Conservation (phyloP, 2,329 filamentous ascomycete genomes). For the Fusarium nematophilum region DNA sequence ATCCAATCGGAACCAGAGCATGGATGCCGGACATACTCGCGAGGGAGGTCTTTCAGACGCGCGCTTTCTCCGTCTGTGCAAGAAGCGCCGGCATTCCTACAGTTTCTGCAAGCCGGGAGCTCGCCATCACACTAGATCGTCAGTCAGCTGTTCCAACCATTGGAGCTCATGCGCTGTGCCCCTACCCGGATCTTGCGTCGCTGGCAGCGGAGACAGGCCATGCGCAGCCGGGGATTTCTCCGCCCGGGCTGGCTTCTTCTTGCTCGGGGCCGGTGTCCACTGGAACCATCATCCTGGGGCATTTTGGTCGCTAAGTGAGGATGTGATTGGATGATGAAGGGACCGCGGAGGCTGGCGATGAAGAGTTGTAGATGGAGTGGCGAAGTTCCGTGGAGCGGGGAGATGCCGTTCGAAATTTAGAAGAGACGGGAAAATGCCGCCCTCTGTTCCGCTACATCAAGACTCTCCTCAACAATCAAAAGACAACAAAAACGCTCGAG, state of each 20-base stretch:
- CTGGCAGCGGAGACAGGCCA: constrained; percentile 55
- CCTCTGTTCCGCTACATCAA: neutral
- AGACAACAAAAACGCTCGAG: neutral
- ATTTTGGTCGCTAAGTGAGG: constrained; percentile 18
- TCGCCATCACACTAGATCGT: constrained; percentile 56
- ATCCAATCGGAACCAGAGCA: no score
- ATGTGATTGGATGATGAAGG: neutral
- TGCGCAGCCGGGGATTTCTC: constrained; percentile 43
- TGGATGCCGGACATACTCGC: constrained; percentile 48
- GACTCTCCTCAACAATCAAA: neutral
- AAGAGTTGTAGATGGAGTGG: constrained; percentile 15
- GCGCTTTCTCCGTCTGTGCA: constrained; percentile 59
- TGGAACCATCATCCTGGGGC: constrained; percentile 8
- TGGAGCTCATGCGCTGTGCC: neutral
- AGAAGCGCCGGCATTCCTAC: constrained; percentile 53
- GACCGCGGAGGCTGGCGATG: neutral
- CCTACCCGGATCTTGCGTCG: constrained; percentile 61
- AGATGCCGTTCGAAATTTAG: constrained; percentile 26
- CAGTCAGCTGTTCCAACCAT: neutral
- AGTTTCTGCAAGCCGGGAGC: constrained; percentile 56
- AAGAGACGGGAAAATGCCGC: constrained; percentile 21
- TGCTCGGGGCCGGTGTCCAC: constrained; percentile 9
- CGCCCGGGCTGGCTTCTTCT: constrained; percentile 32
- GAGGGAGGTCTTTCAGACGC: constrained; percentile 53
- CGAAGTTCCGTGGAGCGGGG: constrained; percentile 26